Conservation (phyloP, 306 rosid genomes). For the Prunus mume region DNA sequence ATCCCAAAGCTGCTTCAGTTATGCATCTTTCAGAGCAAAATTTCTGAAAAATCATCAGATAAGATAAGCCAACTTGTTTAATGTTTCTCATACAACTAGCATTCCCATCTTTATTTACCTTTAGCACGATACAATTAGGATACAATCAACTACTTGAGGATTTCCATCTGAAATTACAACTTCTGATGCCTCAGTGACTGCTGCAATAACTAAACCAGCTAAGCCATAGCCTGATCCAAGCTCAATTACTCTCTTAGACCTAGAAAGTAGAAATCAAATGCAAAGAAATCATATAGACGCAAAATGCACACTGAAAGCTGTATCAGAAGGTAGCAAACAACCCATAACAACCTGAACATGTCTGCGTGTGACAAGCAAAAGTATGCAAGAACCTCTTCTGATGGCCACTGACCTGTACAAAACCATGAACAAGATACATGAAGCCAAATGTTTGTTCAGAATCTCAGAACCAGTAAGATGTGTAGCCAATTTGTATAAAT, state of each 20-base stretch:
- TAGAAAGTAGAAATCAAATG: conserved; percentile 24
- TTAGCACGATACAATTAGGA: conserved; percentile 34
- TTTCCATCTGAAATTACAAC: conserved; percentile 91
- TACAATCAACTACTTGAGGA: conserved; percentile 92
- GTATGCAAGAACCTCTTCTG: conserved; percentile 92
- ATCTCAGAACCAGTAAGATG: not conserved
- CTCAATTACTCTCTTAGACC: conserved; percentile 85
- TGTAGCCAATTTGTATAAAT: not conserved
- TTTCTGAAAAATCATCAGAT: not conserved
- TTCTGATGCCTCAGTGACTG: conserved; percentile 73
- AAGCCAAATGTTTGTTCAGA: not conserved
- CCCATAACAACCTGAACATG: conserved; percentile 56
- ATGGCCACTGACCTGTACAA: conserved; percentile 92
- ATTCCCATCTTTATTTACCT: not conserved
- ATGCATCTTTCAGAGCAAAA: not conserved
- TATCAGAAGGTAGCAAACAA: conserved; percentile 16
- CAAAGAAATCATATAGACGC: conserved; percentile 10
- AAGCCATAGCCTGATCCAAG: conserved; percentile 97
- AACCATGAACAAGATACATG: not conserved
- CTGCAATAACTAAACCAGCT: conserved; percentile 86
- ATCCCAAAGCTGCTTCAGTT: not conserved
- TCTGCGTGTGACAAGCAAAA: conserved; percentile 64
- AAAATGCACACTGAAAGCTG: conserved; percentile 15
- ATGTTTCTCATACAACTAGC: not conserved
- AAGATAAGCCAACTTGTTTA: not conserved